These are phyloP conservation scores for Kwoniella sp. DNA, from an alignment of 768 basidiomycete species.

Conservation along the genomic window DNA sequence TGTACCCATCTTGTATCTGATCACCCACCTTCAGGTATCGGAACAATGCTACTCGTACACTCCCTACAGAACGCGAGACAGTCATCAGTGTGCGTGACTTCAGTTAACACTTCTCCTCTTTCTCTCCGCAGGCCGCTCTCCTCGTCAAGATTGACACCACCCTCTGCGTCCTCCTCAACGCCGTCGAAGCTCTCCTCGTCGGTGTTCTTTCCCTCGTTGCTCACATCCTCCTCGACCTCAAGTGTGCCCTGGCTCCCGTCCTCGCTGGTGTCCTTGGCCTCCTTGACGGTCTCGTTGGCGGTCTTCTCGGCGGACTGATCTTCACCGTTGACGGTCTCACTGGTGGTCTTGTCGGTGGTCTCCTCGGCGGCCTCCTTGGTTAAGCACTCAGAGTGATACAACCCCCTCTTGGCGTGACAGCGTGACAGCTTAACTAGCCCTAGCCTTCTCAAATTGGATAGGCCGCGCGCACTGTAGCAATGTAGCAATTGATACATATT, in stretches of 20 bases:
- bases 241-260: constrained; percentile 12
- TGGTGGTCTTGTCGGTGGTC: constrained; percentile 10
- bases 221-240: constrained; percentile 11
- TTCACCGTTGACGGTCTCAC: constrained; percentile 14
- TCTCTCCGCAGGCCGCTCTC: constrained; percentile 4
- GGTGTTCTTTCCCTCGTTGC: constrained; percentile 22
- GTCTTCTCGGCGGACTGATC: constrained; percentile 8
- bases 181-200: constrained; percentile 16
- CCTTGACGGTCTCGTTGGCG: constrained; percentile 19
- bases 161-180: constrained; percentile 12
- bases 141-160: constrained; percentile 14
- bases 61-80: no score
- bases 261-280: constrained; percentile 20
- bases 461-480: no score
- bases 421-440: no score
- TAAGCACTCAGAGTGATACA: background rate
- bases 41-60: no score
- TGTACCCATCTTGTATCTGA: background rate
- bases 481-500: no score
- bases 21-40: no score
- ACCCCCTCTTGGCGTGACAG: no score
- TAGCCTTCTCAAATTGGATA: no score
- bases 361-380: background rate
- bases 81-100: no score
- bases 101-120: no score